Evolutionary conservation across 2,329 filamentous ascomycete genomes (phyloP), one percentile per base, ranked within the genome.

Genomic region (Hymenoscyphus linearis): DNA sequence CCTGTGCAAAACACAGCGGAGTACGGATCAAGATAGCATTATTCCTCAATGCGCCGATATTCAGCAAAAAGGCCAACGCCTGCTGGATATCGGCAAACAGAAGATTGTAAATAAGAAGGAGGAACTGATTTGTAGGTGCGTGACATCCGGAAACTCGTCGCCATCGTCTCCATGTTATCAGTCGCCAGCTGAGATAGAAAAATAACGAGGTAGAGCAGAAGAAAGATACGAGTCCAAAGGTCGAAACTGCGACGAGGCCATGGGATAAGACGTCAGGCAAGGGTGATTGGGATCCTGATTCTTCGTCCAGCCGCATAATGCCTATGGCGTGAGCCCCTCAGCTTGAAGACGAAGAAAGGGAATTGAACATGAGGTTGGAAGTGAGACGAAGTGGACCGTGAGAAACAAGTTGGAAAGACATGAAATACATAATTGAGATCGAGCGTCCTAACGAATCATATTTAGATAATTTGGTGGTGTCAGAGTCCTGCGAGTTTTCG

Each of bases 61-160:
- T 88, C 55, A 89, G 76, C 52, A 87, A 68, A 69, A 89, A 90
- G 3, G 85, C 83, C 0, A 83, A 71, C 7, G 84, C 79, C 68
- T 90, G 87, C 68, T 87, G 83, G 60, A 88, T 79, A 67, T 90
- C 87, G 62, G 87, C 86, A 25, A 88, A 74, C 4, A 90, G 76
- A 0, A 90, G 79, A 70, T 90, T 90, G 71, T 88, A 83, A 61
- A 90, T 86, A 4, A 90, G 77, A 0, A 90, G 76, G 31, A 89
- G 79, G 68, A 89, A 88, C 72, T 90, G 87, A 65, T 89, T 89
- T 0, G 80, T 80, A 5, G 77, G 74, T 22, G 58, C 50, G 22
- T 66, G 60, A 5, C 55, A 26, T 18, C 47, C 59, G 1, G 57
- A 54, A 16, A 63, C 61, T 10, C 57, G 60, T 25, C 59, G 66